Conservation (phyloP, 805 yeast species). For the Myxozyma melibiosi region DNA sequence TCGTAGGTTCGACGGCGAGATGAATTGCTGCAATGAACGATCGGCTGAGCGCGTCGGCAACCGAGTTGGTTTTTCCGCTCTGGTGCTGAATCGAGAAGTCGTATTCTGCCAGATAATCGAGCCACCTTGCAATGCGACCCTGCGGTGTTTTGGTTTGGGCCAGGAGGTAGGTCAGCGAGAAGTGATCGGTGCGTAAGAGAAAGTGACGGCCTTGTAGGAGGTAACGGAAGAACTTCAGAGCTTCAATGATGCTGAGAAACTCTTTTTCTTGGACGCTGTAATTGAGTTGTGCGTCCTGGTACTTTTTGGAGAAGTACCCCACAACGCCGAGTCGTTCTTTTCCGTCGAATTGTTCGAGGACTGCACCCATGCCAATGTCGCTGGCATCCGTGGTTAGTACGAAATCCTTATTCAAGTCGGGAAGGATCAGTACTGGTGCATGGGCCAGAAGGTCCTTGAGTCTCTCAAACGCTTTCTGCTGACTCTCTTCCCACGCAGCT, state of each 20-base stretch:
- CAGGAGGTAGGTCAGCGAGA: constrained; percentile 1
- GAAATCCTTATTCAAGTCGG: constrained; percentile 3
- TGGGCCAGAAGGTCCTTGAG: constrained; percentile 5
- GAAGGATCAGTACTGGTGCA: constrained; percentile 19
- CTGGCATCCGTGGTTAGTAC: constrained; percentile 27
- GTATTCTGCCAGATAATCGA: constrained; percentile 20
- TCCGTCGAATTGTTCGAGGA: constrained; percentile 20
- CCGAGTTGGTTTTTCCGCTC: constrained; percentile 21
- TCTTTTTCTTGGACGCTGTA: constrained; percentile 27
- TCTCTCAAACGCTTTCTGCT: not conserved
- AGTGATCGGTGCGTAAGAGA: constrained; percentile 20
- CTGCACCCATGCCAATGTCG: constrained; percentile 22
- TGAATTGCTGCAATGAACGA: not conserved
- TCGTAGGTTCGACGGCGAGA: no score
- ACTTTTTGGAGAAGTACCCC: constrained; percentile 17
- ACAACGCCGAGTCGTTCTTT: constrained; percentile 1
- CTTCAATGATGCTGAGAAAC: constrained; percentile 21
- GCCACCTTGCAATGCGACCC: constrained; percentile 30
- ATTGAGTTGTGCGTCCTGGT: constrained; percentile 14
- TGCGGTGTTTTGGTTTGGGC: constrained; percentile 4
- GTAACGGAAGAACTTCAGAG: constrained; percentile 16
- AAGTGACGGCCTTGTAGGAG: constrained; percentile 17
- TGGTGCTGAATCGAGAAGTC: constrained; percentile 17
- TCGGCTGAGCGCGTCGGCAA: constrained; percentile 30
- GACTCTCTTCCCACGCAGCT: not conserved